Percentiles rank a stretch among this genome's conserved stretches.
phyloP scores from a whole-genome alignment of 2,329 filamentous ascomycete genomes.

The Sarocladiaceae sp. region DNA sequence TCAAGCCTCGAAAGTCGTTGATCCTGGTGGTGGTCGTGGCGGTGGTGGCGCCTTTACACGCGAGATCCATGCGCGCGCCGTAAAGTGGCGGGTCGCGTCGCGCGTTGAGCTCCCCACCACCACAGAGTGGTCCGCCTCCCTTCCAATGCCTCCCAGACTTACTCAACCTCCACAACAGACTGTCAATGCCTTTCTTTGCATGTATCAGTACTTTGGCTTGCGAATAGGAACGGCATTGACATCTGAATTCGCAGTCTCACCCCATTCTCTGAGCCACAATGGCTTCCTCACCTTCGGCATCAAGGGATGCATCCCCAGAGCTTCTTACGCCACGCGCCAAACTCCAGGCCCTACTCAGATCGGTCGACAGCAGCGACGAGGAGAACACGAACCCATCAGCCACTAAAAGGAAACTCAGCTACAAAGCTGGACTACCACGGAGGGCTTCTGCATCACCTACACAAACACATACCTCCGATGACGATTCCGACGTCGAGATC shows the following conservation, averaged over 20 bases:
- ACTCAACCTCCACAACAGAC: not conserved
- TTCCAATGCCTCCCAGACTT: not conserved
- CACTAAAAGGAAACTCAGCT: conserved; percentile 11
- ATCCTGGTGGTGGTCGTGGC: no score
- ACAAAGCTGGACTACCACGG: conserved; percentile 4
- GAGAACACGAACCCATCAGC: conserved; percentile 22
- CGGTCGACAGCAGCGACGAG: conserved; percentile 44
- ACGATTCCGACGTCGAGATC: conserved; percentile 30
- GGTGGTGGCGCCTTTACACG: conserved; percentile 1
- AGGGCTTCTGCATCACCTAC: conserved; percentile 10
- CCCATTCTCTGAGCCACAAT: conserved; percentile 36
- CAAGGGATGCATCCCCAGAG: conserved; percentile 34
- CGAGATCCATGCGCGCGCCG: conserved; percentile 5
- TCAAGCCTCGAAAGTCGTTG: no score
- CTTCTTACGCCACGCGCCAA: conserved; percentile 48
- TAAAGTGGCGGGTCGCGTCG: conserved; percentile 8
- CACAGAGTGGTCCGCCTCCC: not conserved
- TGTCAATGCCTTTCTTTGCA: not conserved
- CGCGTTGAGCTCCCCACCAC: conserved; percentile 7
- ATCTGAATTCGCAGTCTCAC: not conserved
- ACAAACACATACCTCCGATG: conserved; percentile 24
- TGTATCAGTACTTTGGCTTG: conserved; percentile 1
- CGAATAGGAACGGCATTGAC: not conserved
- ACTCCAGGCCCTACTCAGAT: conserved; percentile 45
- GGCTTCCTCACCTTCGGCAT: conserved; percentile 38